These are phyloP conservation scores for Cardamine occulta DNA, from an alignment of 345 rosid species.

Conservation along the genomic window DNA sequence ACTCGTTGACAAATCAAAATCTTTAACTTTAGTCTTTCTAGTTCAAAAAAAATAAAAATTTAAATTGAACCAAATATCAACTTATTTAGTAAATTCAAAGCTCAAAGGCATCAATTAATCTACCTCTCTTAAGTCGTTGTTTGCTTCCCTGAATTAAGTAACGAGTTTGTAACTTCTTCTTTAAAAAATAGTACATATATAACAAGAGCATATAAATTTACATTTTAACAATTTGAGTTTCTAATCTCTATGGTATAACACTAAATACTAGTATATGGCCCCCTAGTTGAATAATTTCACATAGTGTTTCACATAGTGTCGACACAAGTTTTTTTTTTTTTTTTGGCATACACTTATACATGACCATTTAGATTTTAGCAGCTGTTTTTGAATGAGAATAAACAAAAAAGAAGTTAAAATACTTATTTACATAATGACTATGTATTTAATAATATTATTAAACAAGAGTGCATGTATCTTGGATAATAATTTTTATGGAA, in stretches of 20 bases:
- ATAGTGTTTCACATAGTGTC: slow-evolving; percentile 4
- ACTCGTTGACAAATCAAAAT: slow-evolving; percentile 28
- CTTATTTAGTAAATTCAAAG: not conserved
- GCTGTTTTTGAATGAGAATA: not conserved
- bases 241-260: not conserved
- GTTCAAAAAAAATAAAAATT: not conserved
- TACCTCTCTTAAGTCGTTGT: not conserved
- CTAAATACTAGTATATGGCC: no score
- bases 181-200: no score
- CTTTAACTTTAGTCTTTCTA: not conserved
- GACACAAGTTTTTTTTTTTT: not conserved
- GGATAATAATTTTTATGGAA: not conserved
- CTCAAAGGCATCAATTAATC: not conserved
- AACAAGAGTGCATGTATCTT: not conserved
- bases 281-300: not conserved
- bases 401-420: not conserved
- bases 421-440: not conserved
- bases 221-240: not conserved
- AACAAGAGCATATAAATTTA: not conserved
- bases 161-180: not conserved
- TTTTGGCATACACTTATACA: not conserved
- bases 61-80: not conserved
- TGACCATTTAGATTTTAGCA: slow-evolving; percentile 2
- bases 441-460: not conserved
- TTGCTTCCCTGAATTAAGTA: not conserved